Base-by-base conservation (phyloP, 805 yeast species). In the Candida caryicola region DNA sequence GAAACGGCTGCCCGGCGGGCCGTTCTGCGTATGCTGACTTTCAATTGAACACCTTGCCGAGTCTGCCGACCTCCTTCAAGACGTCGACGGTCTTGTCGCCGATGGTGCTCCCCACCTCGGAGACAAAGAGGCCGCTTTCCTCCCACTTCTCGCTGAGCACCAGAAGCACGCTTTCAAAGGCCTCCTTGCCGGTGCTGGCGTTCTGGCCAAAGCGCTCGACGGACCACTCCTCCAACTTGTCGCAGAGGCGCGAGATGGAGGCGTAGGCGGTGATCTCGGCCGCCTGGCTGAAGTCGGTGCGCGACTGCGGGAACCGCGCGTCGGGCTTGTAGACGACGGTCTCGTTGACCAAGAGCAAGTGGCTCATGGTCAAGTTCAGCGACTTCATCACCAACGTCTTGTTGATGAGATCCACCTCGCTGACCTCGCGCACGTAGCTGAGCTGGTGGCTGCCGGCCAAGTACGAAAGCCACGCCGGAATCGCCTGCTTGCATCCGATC, bases 251-350 rank as follows among this genome's bases (percentile, higher is more conserved):
- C 38, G 71, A 63, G 62, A 88, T 74, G 2, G 83, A 69, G 6
- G 88, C 86, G 59, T 81, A 84, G 0, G 98, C 96, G 2, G 89
- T 82, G 50, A 91, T 87, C 46, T 85, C 88, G 0, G 99, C 99
- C 45, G 76, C 79, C 61, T 91, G 99, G 25, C 66, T 60, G 57
- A 90, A 90, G 8, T 66, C 47, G 0, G 98, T 90, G 37, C 73
- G 66, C 15, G 54, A 43, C 1, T 29, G 37, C 0, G 83, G 79
- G 41, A 78, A 66, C 5, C 46, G 52, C 0, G 75, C 68, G 59
- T 85, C 85, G 1, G 97, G 96, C 14, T 57, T 61, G 59, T 91
- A 91, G 0, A 72, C 67, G n/a, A 91, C 96, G 4, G 88, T 84
- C 62, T 91, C 99, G 49, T 78, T 83, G 23, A 91, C 98, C 44